These are phyloP conservation scores for Cucurbita pepo DNA, from an alignment of 306 rosid species.

Conservation along the genomic window DNA sequence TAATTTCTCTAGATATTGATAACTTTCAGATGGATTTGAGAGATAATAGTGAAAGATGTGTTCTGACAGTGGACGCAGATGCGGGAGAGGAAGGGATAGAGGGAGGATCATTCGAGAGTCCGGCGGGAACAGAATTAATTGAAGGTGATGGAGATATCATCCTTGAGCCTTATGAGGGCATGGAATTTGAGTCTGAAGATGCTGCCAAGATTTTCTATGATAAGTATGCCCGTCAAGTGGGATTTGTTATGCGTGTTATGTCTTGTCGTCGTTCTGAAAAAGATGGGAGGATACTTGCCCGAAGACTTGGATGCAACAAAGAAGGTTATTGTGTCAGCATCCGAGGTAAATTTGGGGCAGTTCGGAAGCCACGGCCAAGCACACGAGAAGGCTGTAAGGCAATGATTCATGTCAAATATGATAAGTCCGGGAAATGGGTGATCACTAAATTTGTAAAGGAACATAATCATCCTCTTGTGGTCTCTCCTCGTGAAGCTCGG, in stretches of 20 bases:
- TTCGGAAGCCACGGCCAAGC: conserved; percentile 71
- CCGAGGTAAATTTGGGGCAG: conserved; percentile 60
- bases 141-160: conserved; percentile 27
- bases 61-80: conserved; percentile 53
- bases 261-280: conserved; percentile 92
- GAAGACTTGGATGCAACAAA: conserved; percentile 89
- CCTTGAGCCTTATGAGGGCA: conserved; percentile 69
- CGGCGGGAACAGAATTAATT: conserved; percentile 22
- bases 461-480: conserved; percentile 75
- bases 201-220: conserved; percentile 91
- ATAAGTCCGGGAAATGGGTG: conserved; percentile 82
- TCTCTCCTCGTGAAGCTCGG: conserved; percentile 91
- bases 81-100: conserved; percentile 32
- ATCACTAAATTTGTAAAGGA: conserved; percentile 83
- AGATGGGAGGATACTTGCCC: conserved; percentile 92
- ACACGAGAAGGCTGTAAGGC: conserved; percentile 97
- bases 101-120: conserved; percentile 26
- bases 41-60: conserved; percentile 9
- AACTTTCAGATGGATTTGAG: conserved; percentile 12
- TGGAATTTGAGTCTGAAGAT: conserved; percentile 91
- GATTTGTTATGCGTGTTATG: conserved; percentile 97
- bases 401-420: conserved; percentile 84
- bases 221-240: conserved; percentile 64
- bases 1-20: neutral
- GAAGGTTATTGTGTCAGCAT: conserved; percentile 77